Evolutionary conservation across 441 rosid genomes (phyloP).

Genomic region (Aleurites moluccanus): DNA sequence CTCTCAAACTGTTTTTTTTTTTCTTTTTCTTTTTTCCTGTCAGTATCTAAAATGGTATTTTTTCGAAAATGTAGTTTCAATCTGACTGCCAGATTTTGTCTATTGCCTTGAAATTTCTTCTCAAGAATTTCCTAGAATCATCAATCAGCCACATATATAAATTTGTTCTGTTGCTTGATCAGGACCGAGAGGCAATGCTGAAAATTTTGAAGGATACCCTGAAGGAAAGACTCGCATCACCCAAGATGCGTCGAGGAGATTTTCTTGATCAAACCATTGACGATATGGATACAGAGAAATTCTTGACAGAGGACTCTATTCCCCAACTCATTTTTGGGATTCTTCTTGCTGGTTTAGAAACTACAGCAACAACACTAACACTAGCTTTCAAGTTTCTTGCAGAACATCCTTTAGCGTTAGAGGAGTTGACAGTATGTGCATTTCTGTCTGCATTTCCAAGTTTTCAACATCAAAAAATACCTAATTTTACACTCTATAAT

Average conservation of each 20-base stretch:
- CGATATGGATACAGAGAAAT: constrained; percentile 27
- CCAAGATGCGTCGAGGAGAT: constrained; percentile 22
- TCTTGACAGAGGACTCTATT: constrained; percentile 29
- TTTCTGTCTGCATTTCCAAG: not conserved
- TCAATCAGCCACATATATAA: too few relatives aligned
- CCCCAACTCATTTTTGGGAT: constrained; percentile 23
- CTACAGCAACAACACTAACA: constrained; percentile 21
- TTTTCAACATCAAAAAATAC: too few relatives aligned
- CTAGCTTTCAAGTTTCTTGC: constrained; percentile 30
- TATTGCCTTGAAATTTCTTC: not conserved
- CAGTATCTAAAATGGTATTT: too few relatives aligned
- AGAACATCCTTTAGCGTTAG: constrained; percentile 30
- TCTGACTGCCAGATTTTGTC: not conserved
- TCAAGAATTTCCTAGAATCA: not conserved
- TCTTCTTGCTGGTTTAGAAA: constrained; percentile 26
- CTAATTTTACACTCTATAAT: not conserved
- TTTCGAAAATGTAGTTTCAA: too few relatives aligned
- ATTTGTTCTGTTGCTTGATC: not conserved
- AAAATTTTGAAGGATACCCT: constrained; percentile 17
- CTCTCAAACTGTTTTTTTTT: too few relatives aligned
- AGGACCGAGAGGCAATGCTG: constrained; percentile 21
- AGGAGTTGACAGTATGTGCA: constrained; percentile 28
- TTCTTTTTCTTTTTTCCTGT: too few relatives aligned
- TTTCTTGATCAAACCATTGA: constrained; percentile 29
- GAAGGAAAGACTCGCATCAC: not conserved